phyloP scores from a whole-genome alignment of 1,284 basidiomycete genomes.

The Leccinum pallidistipes region DNA sequence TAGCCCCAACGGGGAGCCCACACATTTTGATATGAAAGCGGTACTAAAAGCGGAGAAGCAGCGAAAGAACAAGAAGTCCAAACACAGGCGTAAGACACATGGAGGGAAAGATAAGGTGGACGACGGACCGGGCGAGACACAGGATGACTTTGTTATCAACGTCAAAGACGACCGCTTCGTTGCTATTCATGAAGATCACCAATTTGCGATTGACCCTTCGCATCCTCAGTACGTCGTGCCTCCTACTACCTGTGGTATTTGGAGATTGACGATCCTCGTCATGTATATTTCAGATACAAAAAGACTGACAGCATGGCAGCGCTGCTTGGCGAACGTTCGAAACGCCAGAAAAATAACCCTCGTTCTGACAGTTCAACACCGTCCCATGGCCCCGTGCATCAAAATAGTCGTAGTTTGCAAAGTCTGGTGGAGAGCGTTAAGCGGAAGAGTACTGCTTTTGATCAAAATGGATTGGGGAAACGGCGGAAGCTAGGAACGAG shows the following conservation, averaged over 20 bases:
- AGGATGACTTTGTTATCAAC: slow-evolving; percentile 83
- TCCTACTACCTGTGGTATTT: not conserved
- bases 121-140: slow-evolving; percentile 56
- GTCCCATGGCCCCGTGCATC: slow-evolving; percentile 8
- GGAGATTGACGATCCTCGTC: not conserved
- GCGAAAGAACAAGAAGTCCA: slow-evolving; percentile 49
- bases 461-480: slow-evolving; percentile 47
- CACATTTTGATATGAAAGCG: slow-evolving; percentile 92
- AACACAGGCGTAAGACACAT: slow-evolving; percentile 41
- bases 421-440: slow-evolving; percentile 85
- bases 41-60: slow-evolving; percentile 88
- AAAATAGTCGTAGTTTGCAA: slow-evolving; percentile 46
- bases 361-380: slow-evolving; percentile 7
- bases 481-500: slow-evolving; percentile 45
- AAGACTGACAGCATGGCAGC: slow-evolving; percentile 88
- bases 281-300: slow-evolving; percentile 62
- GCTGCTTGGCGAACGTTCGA: slow-evolving; percentile 71
- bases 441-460: slow-evolving; percentile 55
- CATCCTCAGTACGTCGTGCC: slow-evolving; percentile 81
- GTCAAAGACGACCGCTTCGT: slow-evolving; percentile 89
- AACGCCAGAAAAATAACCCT: slow-evolving; percentile 48
- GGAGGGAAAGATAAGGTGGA: slow-evolving; percentile 41
- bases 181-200: slow-evolving; percentile 85
- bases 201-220: slow-evolving; percentile 94
- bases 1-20: slow-evolving; percentile 52